A percentile compares a stretch with the other conserved stretches of the same genome.
Conservation (phyloP, 306 rosid genomes). For the Acacia confusa region DNA sequence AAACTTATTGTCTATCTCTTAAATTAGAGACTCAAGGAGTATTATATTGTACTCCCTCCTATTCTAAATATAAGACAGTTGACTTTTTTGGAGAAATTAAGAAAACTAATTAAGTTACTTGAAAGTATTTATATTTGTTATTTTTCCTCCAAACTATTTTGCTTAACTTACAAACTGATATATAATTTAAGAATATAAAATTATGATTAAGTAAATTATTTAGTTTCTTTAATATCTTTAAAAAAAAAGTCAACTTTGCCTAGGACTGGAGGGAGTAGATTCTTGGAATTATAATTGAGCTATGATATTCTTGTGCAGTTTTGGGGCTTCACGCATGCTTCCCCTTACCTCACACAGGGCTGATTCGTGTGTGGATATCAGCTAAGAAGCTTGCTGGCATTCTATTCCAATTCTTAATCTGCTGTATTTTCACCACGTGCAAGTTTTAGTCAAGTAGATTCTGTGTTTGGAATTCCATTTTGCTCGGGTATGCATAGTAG, state of each 20-base stretch:
- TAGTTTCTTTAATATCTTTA: too few species aligned
- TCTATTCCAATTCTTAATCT: conserved; percentile 1
- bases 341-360: conserved; percentile 49
- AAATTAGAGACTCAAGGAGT: background rate
- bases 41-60: background rate
- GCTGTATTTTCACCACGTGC: background rate
- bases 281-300: background rate
- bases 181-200: too few species aligned
- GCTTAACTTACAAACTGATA: too few species aligned
- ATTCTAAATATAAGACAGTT: too few species aligned
- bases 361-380: conserved; percentile 25
- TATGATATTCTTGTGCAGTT: conserved; percentile 61
- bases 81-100: too few species aligned
- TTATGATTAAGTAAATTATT: too few species aligned
- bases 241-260: too few species aligned
- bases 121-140: too few species aligned
- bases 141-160: too few species aligned
- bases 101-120: too few species aligned
- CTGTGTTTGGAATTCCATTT: conserved; percentile 30
- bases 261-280: background rate
- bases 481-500: background rate
- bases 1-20: background rate
- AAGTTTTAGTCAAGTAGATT: conserved; percentile 17
- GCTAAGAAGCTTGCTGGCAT: background rate
- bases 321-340: conserved; percentile 95